phyloP scores from a whole-genome alignment of 345 rosid genomes.

The Sonneratia alba region DNA sequence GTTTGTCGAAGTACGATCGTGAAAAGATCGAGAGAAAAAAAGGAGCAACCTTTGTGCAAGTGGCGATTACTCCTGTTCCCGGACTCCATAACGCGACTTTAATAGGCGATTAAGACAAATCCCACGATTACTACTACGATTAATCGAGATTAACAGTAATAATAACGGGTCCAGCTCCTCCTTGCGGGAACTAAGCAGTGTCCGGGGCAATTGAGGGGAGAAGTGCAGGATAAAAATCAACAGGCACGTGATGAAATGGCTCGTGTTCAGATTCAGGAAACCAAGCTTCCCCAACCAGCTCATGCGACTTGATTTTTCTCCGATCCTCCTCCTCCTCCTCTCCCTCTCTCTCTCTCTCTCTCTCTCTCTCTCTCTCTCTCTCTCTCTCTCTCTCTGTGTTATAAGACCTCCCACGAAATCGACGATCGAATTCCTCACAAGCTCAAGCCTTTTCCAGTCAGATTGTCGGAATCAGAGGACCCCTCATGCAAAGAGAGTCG shows the following conservation, averaged over 20 bases:
- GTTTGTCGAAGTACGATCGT: background rate
- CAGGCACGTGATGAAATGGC: conserved; percentile 70
- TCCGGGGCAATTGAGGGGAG: conserved; percentile 62
- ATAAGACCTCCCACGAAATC: background rate
- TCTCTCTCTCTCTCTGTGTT: background rate
- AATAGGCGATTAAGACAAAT: conserved; percentile 11
- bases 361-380: background rate
- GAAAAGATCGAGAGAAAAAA: too few relatives aligned
- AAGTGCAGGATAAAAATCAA: conserved; percentile 69
- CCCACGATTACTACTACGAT: conserved; percentile 8
- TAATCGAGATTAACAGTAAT: conserved; percentile 4
- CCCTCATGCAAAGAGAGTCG: background rate
- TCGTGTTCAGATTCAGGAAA: conserved; percentile 46
- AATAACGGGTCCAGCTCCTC: conserved; percentile 40
- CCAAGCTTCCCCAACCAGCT: conserved; percentile 87
- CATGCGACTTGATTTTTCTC: conserved; percentile 57
- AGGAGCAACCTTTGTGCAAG: conserved; percentile 47
- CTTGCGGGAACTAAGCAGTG: conserved; percentile 40
- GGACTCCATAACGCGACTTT: conserved; percentile 49
- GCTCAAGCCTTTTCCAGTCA: background rate
- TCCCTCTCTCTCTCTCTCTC: background rate
- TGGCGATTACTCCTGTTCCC: conserved; percentile 65
- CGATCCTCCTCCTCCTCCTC: conserved; percentile 10
- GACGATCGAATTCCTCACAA: background rate
- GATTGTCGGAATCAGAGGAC: background rate